phyloP scores from a whole-genome alignment of 352 stramenopile species.

The Globisporangium cystogenes region DNA sequence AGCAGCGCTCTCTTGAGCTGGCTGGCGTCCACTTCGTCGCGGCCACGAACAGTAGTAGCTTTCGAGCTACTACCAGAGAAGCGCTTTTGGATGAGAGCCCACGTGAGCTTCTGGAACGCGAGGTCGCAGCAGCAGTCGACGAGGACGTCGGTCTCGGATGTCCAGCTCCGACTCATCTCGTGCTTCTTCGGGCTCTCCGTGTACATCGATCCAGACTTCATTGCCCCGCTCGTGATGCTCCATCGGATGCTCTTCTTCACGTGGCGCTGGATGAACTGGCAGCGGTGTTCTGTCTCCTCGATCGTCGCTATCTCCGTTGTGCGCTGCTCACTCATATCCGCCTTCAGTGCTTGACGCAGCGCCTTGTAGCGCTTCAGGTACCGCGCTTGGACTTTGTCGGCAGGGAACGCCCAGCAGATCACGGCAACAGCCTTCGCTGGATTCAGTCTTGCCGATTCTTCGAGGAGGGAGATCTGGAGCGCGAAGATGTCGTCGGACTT shows the following conservation, averaged over 20 bases:
- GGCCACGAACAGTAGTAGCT: too few relatives aligned
- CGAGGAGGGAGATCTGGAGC: conserved; percentile 32
- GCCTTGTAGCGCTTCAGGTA: conserved; percentile 30
- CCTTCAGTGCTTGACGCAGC: conserved; percentile 15
- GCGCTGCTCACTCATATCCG: not conserved
- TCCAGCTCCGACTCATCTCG: conserved; percentile 9
- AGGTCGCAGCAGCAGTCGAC: conserved; percentile 21
- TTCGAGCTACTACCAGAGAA: conserved; percentile 5
- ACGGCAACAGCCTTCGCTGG: conserved; percentile 17
- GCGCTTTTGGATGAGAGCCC: conserved; percentile 18
- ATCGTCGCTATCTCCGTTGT: conserved; percentile 3
- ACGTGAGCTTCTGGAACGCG: conserved; percentile 21
- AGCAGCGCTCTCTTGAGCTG: conserved; percentile 8
- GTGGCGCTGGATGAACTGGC: conserved; percentile 17
- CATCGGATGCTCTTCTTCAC: conserved; percentile 11
- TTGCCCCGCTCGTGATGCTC: conserved; percentile 6
- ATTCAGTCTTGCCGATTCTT: conserved; percentile 22
- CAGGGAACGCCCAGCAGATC: conserved; percentile 26
- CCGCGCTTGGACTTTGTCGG: conserved; percentile 19
- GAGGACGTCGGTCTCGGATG: conserved; percentile 12
- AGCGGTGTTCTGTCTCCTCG: conserved; percentile 20
- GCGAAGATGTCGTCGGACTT: conserved; percentile 21
- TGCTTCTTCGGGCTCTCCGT: conserved; percentile 4
- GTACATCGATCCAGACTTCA: not conserved
- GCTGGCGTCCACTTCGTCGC: not conserved